Base-by-base conservation (phyloP, 768 basidiomycete species). In the Mycena latifolia region DNA sequence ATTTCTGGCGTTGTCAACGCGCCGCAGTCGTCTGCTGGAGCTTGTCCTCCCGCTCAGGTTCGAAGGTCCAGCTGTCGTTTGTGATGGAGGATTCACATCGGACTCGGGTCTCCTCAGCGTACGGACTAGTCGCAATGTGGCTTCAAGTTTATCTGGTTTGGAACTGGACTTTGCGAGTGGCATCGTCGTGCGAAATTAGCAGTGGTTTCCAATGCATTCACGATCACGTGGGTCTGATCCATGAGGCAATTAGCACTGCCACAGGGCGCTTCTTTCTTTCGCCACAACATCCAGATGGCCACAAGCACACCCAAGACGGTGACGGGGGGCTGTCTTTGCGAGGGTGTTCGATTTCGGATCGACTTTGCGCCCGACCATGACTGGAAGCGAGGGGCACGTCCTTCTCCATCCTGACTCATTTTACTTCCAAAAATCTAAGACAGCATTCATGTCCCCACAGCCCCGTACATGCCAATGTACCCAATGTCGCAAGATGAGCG, bases 381-480 rank as follows among this genome's bases (percentile, higher is more conserved):
- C 46, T 65, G 56, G 56, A 43, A 65, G 45, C 57, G 46, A 37
- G 57, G 31, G 24, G 64, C 41, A 51, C 14, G 53, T 47, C 10
- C 22, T 47, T 48, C n/a, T 24, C 20, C 1, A 15, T n/a, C n/a
- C n/a, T n/a, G n/a, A n/a, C n/a, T n/a, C n/a, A n/a, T 31, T 22
- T 20, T 45, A 5, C 25, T 5, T 2, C 12, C 9, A 43, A 41
- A 28, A 15, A 14, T 18, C 20, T 17, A 14, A 25, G 9, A 50
- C 24, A 1, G 1, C n/a, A 35, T 35, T 35, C 33, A 27, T 57
- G 28, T 25, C 39, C n/a, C n/a, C n/a, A 24, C n/a, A 62, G 61
- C 50, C 55, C 22, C 24, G 33, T 37, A 66, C 65, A 24, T 66
- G 65, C 53, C 65, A 66, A 56, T 66, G 65, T 28, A 66, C 65